phyloP scores from a whole-genome alignment of 2,329 filamentous ascomycete species.

The Ophiosphaerella herpotricha region DNA sequence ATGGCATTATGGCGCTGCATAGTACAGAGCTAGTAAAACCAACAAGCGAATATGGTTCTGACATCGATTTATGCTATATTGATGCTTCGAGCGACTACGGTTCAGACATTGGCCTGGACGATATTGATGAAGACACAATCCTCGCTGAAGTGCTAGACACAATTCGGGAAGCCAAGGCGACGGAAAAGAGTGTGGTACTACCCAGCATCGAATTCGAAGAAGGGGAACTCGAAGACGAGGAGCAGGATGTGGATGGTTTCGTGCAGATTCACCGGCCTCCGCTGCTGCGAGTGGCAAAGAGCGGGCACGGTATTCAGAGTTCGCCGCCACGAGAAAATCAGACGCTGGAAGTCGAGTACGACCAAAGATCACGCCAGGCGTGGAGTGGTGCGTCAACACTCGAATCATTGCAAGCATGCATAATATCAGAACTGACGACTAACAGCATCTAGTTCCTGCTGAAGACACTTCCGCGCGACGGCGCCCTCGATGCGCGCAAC shows the following conservation, averaged over 20 bases:
- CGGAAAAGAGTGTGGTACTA: conserved; percentile 11
- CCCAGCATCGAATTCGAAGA: conserved; percentile 30
- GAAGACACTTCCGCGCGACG: conserved; percentile 21
- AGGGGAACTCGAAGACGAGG: conserved; percentile 24
- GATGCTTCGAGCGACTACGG: conserved; percentile 64
- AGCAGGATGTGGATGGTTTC: conserved; percentile 50
- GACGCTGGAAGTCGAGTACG: conserved; percentile 51
- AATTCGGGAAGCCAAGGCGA: conserved; percentile 3
- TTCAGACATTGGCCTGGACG: conserved; percentile 60
- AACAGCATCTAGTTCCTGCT: conserved; percentile 44
- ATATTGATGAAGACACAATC: conserved; percentile 61
- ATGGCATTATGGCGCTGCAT: conserved; percentile 35
- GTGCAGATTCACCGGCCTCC: conserved; percentile 45
- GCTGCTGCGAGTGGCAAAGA: conserved; percentile 22
- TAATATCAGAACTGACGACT: conserved; percentile 42
- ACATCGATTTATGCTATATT: conserved; percentile 57
- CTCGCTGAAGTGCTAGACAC: conserved; percentile 21
- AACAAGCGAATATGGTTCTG: conserved; percentile 66
- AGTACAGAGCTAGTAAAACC: conserved; percentile 12
- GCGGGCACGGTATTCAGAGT: conserved; percentile 14
- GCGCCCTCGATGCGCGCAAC: background rate
- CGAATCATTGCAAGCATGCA: background rate
- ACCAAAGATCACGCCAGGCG: conserved; percentile 41
- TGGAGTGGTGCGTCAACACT: conserved; percentile 37
- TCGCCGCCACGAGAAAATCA: conserved; percentile 24